phyloP scores from a whole-genome alignment of 139 green algal genomes.

The Chlorella sp. region DNA sequence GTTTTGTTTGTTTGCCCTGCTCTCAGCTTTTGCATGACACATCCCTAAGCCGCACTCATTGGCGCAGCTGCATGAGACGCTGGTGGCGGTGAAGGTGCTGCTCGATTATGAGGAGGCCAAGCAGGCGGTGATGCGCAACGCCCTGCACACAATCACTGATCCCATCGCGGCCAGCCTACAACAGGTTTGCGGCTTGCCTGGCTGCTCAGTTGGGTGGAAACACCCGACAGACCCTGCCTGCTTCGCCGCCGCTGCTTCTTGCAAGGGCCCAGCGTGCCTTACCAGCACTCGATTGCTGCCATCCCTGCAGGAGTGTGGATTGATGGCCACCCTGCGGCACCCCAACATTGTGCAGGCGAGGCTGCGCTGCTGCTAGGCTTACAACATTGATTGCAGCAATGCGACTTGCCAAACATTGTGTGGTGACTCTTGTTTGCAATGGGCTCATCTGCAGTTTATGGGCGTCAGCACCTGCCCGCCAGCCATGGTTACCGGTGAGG shows the following conservation, averaged over 20 bases:
- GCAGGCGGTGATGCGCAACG: conserved; percentile 26
- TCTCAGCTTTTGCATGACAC: too few species aligned
- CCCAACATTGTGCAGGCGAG: conserved; percentile 44
- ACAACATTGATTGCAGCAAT: too few species aligned
- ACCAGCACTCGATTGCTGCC: too few species aligned
- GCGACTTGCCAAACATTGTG: too few species aligned
- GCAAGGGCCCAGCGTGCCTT: too few species aligned
- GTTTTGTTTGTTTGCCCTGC: too few species aligned
- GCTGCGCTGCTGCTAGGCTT: too few species aligned
- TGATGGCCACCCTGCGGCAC: conserved; percentile 59
- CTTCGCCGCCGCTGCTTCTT: too few species aligned
- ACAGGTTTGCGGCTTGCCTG: not conserved
- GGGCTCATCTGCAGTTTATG: conserved; percentile 53
- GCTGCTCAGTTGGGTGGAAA: too few species aligned
- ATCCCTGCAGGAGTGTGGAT: conserved; percentile 48
- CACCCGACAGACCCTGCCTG: too few species aligned
- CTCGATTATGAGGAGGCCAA: conserved; percentile 32
- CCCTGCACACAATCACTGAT: not conserved
- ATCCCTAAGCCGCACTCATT: too few species aligned
- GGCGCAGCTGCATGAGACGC: conserved; percentile 58
- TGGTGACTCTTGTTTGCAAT: too few species aligned
- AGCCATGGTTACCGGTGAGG: conserved; percentile 30
- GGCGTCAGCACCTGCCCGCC: conserved; percentile 56
- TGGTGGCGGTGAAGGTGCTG: conserved; percentile 65
- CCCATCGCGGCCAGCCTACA: conserved; percentile 37